Base-by-base conservation (phyloP, 306 rosid species). In the Cucurbita moschata region DNA sequence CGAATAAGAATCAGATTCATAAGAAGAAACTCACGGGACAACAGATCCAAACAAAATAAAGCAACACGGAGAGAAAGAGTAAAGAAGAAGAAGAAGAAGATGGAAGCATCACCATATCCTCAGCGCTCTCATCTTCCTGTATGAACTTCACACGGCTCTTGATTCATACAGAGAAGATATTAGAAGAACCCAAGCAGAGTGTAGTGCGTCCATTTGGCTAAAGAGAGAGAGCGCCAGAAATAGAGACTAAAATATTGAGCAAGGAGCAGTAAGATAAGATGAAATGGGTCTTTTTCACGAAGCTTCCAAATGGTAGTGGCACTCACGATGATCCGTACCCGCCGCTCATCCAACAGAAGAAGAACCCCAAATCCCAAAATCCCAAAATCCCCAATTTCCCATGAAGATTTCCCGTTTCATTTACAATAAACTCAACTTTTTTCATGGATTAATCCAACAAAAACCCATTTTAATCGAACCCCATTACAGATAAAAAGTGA, bases 271-370 rank as follows among this genome's bases (percentile, higher is more conserved):
- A 16, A 64, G 52, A 64, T 64, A 42, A 64, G 55, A 44, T 40
- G 37, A 65, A 40, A 63, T 1, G 21, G 15, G 3, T 23, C 15
- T 57, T 65, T 74, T 81, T 78, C 50, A 43, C 74, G 86, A 87
- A 79, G 68, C 86, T 84, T 89, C 89, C 89, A 87, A 86, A 87
- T 76, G 37, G 57, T 59, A 37, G 69, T 59, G 65, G 71, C 85
- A 62, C 82, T 15, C 75, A 68, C 75, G 73, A 51, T 59, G 43
- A 26, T 30, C 39, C 54, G 57, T 62, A 37, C 65, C 63, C 26
- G 30, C 78, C 37, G 49, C 66, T 71, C 43, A 8, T 51, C 52
- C 13, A 43, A 43, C 47, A 43, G 47, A 43, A 43, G 35, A 30
- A 30, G 35, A 30, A 30, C 35, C 4, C 47, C 47, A 43, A 43